Percentiles rank a stretch among this genome's conserved stretches.
These are phyloP conservation scores for Diaporthe capsici DNA, from an alignment of 2,329 filamentous ascomycete species.

Conservation along the genomic window DNA sequence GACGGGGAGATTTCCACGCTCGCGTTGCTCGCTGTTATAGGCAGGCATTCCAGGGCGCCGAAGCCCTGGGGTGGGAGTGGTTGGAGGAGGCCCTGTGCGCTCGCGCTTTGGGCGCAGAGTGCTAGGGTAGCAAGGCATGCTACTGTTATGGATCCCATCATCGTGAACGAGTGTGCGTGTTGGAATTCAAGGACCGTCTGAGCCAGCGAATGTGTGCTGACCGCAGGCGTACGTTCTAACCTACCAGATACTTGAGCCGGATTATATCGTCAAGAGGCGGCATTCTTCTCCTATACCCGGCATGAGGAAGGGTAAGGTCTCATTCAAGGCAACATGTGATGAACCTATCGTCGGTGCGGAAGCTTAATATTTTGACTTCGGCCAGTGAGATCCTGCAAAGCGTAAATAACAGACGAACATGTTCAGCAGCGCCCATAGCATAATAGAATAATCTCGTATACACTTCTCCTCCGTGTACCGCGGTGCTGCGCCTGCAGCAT, in stretches of 20 bases:
- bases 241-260: not conserved
- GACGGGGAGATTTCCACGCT: constrained; percentile 1
- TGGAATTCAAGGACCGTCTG: too few relatives aligned
- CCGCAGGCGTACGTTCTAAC: fast-evolving
- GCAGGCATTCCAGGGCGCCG: constrained; percentile 9
- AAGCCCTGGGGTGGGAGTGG: not conserved
- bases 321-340: not conserved
- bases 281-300: not conserved
- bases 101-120: not conserved
- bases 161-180: not conserved
- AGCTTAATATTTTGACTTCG: constrained; percentile 12
- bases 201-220: not conserved
- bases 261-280: not conserved
- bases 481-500: not conserved
- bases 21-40: not conserved
- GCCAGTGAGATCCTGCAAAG: constrained; percentile 1
- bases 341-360: not conserved
- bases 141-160: not conserved
- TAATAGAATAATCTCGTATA: not conserved
- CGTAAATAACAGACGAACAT: constrained; percentile 19
- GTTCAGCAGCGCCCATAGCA: not conserved
- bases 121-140: not conserved
- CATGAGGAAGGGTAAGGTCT: not conserved
- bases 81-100: not conserved
- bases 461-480: not conserved